Conservation (phyloP, 1,284 basidiomycete species). For the Xerocomus amazonicus region DNA sequence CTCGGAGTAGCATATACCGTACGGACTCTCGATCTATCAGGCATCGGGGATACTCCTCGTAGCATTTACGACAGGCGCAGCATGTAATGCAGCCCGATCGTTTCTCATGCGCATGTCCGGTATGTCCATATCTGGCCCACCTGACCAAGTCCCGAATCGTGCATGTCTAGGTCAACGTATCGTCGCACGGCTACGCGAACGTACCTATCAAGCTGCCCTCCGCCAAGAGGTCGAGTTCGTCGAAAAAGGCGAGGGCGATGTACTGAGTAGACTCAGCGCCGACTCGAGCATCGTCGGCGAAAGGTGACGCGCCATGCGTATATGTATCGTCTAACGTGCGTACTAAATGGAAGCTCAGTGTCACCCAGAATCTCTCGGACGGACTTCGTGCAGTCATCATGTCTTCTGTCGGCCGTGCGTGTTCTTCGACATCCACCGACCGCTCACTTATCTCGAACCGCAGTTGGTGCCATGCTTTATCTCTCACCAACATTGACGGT, state of each 20-base stretch:
- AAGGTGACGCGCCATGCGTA: constrained; percentile 44
- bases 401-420: constrained; percentile 82
- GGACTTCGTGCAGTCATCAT: constrained; percentile 86
- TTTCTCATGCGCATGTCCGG: constrained; percentile 87
- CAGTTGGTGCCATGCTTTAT: constrained; percentile 95
- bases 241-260: constrained; percentile 91
- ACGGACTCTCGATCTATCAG: constrained; percentile 74
- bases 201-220: constrained; percentile 78
- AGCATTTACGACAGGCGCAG: constrained; percentile 85
- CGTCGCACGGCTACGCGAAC: constrained; percentile 82
- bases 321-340: too few species aligned
- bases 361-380: constrained; percentile 91
- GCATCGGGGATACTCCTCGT: constrained; percentile 75
- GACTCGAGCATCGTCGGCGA: constrained; percentile 96
- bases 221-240: constrained; percentile 91
- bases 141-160: background rate
- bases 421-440: background rate
- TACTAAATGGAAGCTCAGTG: constrained; percentile 38
- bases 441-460: constrained; percentile 7
- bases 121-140: constrained; percentile 27
- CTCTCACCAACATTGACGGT: constrained; percentile 88
- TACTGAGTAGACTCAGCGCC: constrained; percentile 86
- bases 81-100: constrained; percentile 84
- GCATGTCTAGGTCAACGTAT: constrained; percentile 75
- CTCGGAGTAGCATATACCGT: constrained; percentile 61